These are phyloP conservation scores for Phytophthora fragariaefolia DNA, from an alignment of 352 stramenopile species.

Conservation along the genomic window DNA sequence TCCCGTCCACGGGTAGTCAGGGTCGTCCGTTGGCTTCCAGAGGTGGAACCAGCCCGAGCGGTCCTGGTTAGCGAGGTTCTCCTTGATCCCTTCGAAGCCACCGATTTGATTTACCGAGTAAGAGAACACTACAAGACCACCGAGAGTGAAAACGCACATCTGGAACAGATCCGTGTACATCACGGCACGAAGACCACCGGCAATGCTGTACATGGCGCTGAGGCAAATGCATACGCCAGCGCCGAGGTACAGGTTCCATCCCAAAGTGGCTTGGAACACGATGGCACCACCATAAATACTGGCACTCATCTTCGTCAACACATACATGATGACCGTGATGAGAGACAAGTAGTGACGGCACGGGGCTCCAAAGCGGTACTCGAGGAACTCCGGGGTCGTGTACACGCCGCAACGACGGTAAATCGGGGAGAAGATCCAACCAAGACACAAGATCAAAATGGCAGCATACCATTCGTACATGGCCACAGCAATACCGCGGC, in stretches of 20 bases:
- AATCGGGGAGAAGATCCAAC: constrained; percentile 70
- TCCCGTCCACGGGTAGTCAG: constrained; percentile 73
- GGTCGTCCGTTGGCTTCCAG: constrained; percentile 57
- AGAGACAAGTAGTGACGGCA: constrained; percentile 68
- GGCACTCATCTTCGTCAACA: constrained; percentile 72
- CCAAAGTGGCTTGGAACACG: constrained; percentile 64
- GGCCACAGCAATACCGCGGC: constrained; percentile 60
- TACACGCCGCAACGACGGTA: constrained; percentile 66
- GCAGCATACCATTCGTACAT: constrained; percentile 75
- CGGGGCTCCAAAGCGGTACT: constrained; percentile 54
- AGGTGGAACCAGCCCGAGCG: constrained; percentile 58
- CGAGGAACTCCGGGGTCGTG: constrained; percentile 60
- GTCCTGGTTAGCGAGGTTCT: constrained; percentile 52
- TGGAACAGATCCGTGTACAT: constrained; percentile 82
- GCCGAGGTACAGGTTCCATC: constrained; percentile 65
- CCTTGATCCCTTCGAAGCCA: constrained; percentile 55
- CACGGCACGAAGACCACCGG: constrained; percentile 63
- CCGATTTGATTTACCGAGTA: constrained; percentile 65
- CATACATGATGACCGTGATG: constrained; percentile 69
- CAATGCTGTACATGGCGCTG: constrained; percentile 66
- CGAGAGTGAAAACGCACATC: constrained; percentile 68
- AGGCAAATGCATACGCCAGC: constrained; percentile 58
- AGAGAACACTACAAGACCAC: constrained; percentile 62
- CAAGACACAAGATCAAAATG: constrained; percentile 61
- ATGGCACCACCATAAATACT: constrained; percentile 75